Evolutionary conservation across 345 rosid genomes (phyloP).

Genomic region (Noccaea caerulescens): DNA sequence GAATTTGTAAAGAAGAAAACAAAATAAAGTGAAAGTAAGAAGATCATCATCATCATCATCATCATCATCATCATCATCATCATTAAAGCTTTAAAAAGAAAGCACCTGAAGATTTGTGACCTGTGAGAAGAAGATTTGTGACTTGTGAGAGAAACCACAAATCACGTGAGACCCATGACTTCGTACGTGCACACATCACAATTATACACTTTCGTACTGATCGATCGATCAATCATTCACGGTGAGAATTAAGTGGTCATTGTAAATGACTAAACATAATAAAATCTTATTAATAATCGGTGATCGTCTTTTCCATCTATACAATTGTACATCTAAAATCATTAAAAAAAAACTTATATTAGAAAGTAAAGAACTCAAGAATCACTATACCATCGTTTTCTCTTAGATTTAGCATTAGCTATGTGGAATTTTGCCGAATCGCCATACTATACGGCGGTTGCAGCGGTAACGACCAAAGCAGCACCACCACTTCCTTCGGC

Average conservation of each 20-base stretch:
- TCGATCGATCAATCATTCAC: slow-evolving; percentile 11
- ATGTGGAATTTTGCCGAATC: background rate
- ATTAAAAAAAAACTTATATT: background rate
- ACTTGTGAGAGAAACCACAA: slow-evolving; percentile 22
- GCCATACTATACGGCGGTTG: slow-evolving; percentile 17
- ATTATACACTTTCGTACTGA: slow-evolving; percentile 25
- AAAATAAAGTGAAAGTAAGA: slow-evolving; percentile 22
- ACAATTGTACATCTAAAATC: slow-evolving; percentile 41
- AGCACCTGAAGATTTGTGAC: slow-evolving; percentile 44
- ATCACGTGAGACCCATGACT: slow-evolving; percentile 36
- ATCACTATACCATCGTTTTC: background rate
- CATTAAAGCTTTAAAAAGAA: slow-evolving; percentile 35
- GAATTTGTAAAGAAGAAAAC: slow-evolving; percentile 16
- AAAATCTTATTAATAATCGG: slow-evolving; percentile 23
- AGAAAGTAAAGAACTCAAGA: slow-evolving; percentile 6
- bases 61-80: slow-evolving; percentile 22
- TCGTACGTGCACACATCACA: slow-evolving; percentile 25
- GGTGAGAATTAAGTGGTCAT: background rate
- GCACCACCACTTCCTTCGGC: slow-evolving; percentile 29
- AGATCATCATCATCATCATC: slow-evolving; percentile 24
- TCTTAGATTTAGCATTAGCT: background rate
- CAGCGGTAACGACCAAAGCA: slow-evolving; percentile 25
- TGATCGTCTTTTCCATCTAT: slow-evolving; percentile 28
- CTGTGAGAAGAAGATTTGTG: slow-evolving; percentile 29
- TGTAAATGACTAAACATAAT: background rate